A percentile compares a stretch with the other conserved stretches of the same genome.
phyloP scores from a whole-genome alignment of 169 alveolate genomes.

The Eimeria mitis region DNA sequence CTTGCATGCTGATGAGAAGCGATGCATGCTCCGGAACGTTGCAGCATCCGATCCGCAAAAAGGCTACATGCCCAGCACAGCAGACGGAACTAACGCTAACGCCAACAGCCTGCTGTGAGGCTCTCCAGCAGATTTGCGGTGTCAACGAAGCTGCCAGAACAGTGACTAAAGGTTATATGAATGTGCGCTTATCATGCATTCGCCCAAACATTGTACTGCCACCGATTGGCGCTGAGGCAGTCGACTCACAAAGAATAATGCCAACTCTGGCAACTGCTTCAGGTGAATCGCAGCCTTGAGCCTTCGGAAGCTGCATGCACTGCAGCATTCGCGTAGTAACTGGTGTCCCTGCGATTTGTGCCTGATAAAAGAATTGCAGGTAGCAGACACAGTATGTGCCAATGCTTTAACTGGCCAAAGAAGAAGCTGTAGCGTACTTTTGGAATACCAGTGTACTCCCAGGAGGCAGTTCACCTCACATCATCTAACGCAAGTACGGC shows the following conservation, averaged over 20 bases:
- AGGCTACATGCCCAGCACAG: too few species aligned
- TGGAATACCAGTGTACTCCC: neutral
- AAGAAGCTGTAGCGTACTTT: neutral
- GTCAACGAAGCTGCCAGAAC: too few species aligned
- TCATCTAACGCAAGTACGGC: neutral
- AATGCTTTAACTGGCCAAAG: neutral
- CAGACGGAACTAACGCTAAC: too few species aligned
- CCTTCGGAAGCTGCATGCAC: neutral
- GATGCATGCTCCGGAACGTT: too few species aligned
- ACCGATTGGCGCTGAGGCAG: neutral
- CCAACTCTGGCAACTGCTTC: neutral
- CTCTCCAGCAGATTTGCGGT: too few species aligned
- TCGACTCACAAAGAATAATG: neutral
- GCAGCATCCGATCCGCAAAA: too few species aligned
- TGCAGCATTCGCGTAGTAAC: neutral
- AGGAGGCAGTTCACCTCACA: neutral
- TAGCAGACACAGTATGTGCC: neutral
- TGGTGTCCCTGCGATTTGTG: neutral
- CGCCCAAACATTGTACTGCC: neutral
- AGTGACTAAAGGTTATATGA: neutral
- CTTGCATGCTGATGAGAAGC: too few species aligned
- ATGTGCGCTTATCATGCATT: neutral
- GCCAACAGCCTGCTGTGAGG: too few species aligned
- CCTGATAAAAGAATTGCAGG: neutral
- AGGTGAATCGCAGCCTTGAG: neutral